Conservation (phyloP, 2,329 filamentous ascomycete genomes). For the Sclerotinia minor region DNA sequence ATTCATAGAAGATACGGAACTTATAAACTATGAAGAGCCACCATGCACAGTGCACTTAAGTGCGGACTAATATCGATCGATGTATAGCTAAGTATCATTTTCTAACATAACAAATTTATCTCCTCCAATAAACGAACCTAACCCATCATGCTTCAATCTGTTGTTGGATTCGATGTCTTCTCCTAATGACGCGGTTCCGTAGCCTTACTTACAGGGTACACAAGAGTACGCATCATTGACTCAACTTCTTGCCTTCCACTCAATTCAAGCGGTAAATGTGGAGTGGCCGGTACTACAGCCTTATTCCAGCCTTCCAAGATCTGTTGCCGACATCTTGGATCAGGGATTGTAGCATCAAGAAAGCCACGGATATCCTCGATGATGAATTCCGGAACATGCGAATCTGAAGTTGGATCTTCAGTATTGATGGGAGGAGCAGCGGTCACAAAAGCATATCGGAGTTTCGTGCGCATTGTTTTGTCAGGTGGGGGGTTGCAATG, state of each 20-base stretch:
- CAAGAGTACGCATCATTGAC: conserved; percentile 6
- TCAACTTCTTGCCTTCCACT: conserved; percentile 3
- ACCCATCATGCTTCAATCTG: not conserved
- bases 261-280: not conserved
- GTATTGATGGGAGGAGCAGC: not conserved
- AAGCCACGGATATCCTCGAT: conserved; percentile 7
- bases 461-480: not conserved
- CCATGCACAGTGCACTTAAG: not conserved
- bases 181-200: too few relatives aligned
- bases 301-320: not conserved
- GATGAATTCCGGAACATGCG: not conserved
- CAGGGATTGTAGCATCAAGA: not conserved
- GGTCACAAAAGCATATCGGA: conserved; percentile 17
- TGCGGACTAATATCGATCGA: too few relatives aligned
- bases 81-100: not conserved
- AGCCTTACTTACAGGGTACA: not conserved
- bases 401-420: not conserved
- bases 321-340: not conserved
- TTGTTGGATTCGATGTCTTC: not conserved
- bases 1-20: not conserved
- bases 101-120: not conserved
- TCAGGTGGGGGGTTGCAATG: too few relatives aligned
- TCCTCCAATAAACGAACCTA: not conserved
- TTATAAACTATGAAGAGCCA: not conserved
- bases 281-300: not conserved